Conservation (phyloP, 176 grass and related monocot genomes). For the Saccharum officinarum region DNA sequence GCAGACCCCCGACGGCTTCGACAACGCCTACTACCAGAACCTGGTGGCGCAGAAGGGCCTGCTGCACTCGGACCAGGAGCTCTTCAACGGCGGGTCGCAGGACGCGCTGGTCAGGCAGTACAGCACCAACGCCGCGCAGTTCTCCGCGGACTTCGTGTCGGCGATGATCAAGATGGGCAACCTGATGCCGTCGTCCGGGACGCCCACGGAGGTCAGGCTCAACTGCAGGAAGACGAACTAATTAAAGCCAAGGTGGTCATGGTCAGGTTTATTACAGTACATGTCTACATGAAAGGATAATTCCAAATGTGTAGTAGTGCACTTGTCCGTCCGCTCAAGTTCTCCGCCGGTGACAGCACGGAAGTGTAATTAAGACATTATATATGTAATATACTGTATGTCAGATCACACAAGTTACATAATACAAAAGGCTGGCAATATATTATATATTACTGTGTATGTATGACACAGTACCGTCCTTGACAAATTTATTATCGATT, state of each 20-base stretch:
- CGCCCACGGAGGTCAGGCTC: slow-evolving; percentile 59
- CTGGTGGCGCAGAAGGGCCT: slow-evolving; percentile 48
- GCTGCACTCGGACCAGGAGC: slow-evolving; percentile 88
- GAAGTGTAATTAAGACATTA: neutral
- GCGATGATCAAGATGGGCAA: slow-evolving; percentile 87
- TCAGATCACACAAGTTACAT: neutral
- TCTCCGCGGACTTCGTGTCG: slow-evolving; percentile 43
- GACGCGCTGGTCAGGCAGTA: slow-evolving; percentile 63
- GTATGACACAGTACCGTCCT: too few species aligned
- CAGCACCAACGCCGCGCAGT: slow-evolving; percentile 37
- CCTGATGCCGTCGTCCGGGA: slow-evolving; percentile 52
- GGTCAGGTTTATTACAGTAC: neutral
- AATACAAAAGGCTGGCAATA: too few species aligned
- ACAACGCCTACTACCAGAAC: slow-evolving; percentile 81
- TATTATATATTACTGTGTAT: too few species aligned
- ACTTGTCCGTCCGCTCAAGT: neutral
- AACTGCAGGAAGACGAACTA: slow-evolving; percentile 71
- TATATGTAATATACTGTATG: neutral
- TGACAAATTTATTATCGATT: too few species aligned
- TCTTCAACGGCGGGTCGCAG: slow-evolving; percentile 84
- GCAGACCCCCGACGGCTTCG: slow-evolving; percentile 67
- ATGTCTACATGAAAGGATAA: neutral
- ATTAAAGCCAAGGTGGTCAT: neutral
- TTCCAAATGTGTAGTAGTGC: neutral
- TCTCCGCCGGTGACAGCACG: neutral